Evolutionary conservation across 352 stramenopile species (phyloP).

Genomic region (Pythium brachiatum): DNA sequence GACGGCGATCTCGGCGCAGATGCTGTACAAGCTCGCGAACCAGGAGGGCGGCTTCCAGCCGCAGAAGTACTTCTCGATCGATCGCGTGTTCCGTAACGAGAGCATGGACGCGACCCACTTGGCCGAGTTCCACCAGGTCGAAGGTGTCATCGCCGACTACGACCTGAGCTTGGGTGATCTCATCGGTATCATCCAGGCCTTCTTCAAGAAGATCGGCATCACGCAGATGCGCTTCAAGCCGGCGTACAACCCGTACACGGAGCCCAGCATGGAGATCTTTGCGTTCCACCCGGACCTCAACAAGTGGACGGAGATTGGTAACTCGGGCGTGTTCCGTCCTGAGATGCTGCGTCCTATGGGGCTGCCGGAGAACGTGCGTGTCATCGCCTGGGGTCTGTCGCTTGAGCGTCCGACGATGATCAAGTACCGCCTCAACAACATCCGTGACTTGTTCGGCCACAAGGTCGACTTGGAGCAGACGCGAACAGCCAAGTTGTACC

Average conservation of each 20-base stretch:
- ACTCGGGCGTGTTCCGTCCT: slow-evolving; percentile 99
- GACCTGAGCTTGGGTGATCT: slow-evolving; percentile 98
- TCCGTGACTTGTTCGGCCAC: slow-evolving; percentile 99
- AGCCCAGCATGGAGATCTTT: slow-evolving; percentile 99
- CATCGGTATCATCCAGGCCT: slow-evolving; percentile 99
- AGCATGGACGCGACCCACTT: slow-evolving; percentile 99
- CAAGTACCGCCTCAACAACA: slow-evolving; percentile 99
- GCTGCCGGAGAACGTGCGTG: slow-evolving; percentile 97
- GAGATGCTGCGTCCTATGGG: slow-evolving; percentile 99
- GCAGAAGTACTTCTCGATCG: slow-evolving; percentile 99
- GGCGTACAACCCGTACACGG: slow-evolving; percentile 99
- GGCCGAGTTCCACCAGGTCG: slow-evolving; percentile 99
- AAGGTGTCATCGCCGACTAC: slow-evolving; percentile 98
- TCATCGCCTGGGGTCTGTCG: slow-evolving; percentile 99
- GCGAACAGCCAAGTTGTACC: slow-evolving; percentile 88
- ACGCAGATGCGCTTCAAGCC: slow-evolving; percentile 99
- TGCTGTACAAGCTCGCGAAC: slow-evolving; percentile 97
- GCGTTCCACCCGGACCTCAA: slow-evolving; percentile 99
- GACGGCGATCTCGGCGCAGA: slow-evolving; percentile 98
- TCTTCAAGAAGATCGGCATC: slow-evolving; percentile 98
- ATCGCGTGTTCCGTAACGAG: slow-evolving; percentile 99
- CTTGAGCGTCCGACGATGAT: slow-evolving; percentile 99
- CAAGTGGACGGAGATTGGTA: slow-evolving; percentile 99
- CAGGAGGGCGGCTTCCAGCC: slow-evolving; percentile 96
- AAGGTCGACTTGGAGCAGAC: slow-evolving; percentile 98